Conservation (phyloP, 2,329 filamentous ascomycete species). For the Pseudocercospora cruenta region DNA sequence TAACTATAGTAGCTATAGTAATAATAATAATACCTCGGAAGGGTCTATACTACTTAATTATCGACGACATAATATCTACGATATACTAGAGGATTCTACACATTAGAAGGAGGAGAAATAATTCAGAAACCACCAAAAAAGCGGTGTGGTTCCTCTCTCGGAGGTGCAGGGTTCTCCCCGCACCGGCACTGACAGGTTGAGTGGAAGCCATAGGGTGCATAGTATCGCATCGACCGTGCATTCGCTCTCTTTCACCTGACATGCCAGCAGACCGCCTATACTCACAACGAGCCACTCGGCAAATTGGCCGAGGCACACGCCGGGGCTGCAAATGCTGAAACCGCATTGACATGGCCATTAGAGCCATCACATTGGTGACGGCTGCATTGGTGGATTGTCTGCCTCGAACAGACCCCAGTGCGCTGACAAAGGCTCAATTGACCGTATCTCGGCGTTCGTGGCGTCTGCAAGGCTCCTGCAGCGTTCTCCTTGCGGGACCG, state of each 20-base stretch:
- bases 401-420: not conserved
- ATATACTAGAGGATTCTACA: too few relatives aligned
- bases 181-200: too few relatives aligned
- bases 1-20: too few relatives aligned
- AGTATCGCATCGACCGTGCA: not conserved
- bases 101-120: too few relatives aligned
- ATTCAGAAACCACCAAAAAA: too few relatives aligned
- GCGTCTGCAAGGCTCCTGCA: constrained; percentile 37
- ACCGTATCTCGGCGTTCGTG: constrained; percentile 25
- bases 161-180: too few relatives aligned
- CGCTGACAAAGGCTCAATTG: constrained; percentile 4
- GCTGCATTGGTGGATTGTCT: not conserved
- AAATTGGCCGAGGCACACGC: constrained; percentile 7
- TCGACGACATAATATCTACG: too few relatives aligned
- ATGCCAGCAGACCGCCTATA: constrained; percentile 5
- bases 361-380: not conserved
- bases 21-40: too few relatives aligned
- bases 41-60: too few relatives aligned
- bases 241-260: not conserved
- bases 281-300: constrained; percentile 11
- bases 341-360: not conserved
- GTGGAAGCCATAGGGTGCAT: too few relatives aligned
- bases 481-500: constrained; percentile 29
- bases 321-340: not conserved
- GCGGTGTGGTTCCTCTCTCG: too few relatives aligned